A percentile compares a stretch with the other conserved stretches of the same genome.
phyloP scores from a whole-genome alignment of 2,329 filamentous ascomycete genomes.

The Malbranchea cinnamomea region DNA sequence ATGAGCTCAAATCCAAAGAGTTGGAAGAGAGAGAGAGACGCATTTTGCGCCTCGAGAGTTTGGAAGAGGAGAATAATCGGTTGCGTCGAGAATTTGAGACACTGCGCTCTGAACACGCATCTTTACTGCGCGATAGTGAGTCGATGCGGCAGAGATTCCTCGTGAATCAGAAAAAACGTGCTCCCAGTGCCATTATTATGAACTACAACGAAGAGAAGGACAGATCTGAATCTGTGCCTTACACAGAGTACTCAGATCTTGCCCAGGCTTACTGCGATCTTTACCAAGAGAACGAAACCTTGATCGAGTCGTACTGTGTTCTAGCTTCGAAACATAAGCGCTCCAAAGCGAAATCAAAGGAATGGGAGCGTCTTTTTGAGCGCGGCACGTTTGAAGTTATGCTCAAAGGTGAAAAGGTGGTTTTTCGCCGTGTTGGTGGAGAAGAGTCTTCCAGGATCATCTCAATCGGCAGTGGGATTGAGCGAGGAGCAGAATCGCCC shows the following conservation, averaged over 20 bases:
- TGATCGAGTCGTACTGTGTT: constrained; percentile 15
- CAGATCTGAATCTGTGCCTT: constrained; percentile 5
- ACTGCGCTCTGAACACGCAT: no score
- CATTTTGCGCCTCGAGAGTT: no score
- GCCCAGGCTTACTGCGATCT: constrained; percentile 19
- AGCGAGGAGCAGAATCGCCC: no score
- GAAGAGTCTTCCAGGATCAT: not conserved
- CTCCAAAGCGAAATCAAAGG: constrained; percentile 20
- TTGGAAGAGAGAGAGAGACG: no score
- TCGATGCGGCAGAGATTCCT: constrained; percentile 1
- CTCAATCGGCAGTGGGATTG: no score
- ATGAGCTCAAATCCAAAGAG: not conserved
- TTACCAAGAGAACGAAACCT: constrained; percentile 17
- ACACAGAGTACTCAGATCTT: constrained; percentile 12
- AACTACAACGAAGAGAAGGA: constrained; percentile 2
- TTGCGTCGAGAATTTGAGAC: constrained; percentile 1
- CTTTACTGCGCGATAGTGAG: not conserved
- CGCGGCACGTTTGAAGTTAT: constrained; percentile 18
- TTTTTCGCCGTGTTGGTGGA: constrained; percentile 14
- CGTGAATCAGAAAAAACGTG: constrained; percentile 1
- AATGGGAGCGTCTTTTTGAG: constrained; percentile 18
- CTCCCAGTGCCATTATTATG: constrained; percentile 3
- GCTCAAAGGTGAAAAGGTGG: constrained; percentile 15
- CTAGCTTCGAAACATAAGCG: constrained; percentile 19
- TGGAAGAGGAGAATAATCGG: constrained; percentile 4